Evolutionary conservation across 768 basidiomycete genomes (phyloP), one percentile per base, ranked within the genome.

Genomic region (Podaxis sp.): DNA sequence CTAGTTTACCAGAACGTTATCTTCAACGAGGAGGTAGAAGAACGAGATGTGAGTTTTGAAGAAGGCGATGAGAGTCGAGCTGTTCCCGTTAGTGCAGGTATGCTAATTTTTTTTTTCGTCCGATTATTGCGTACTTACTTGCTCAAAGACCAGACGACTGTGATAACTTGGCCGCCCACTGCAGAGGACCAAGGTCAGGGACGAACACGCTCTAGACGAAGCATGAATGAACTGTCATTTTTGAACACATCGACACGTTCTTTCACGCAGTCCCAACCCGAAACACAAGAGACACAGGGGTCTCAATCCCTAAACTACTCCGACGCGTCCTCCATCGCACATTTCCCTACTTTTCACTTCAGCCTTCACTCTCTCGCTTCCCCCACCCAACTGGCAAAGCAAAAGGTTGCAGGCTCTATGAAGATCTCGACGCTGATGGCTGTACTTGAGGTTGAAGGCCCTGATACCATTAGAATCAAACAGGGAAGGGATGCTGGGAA

Each of bases 291-390:
- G 47, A 70, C 67, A 4, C 71, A 71, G 50, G 65, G 55, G 7
- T 59, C 63, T 2, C 76, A 77, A 43, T 86, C 86, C 0, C 77
- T 78, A 65, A 73, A 80, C 64, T 85, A 85, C 69, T 89, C 89
- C 4, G 83, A 88, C 66, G 79, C 84, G 0, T 88, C 88, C 0
- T 91, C 90, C 17, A 89, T 93, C 65, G 84, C 80, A 8, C 81
- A 79, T 9, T 93, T 93, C 67, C 91, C 91, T 2, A 74, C 79
- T 7, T 93, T 91, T 68, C 85, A 89, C 64, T 91, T 94, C 74
- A 86, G 79, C 66, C 74, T 91, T 17, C 84, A 91, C 69, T 68
- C 76, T 0, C 71, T 93, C 19, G 81, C 83, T 0, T 74, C 85
- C 2, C 75, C 93, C 1, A 74, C 82, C 2, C 81, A 69, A 27